phyloP scores from a whole-genome alignment of 768 basidiomycete genomes.

The Leccinum truebloodii region DNA sequence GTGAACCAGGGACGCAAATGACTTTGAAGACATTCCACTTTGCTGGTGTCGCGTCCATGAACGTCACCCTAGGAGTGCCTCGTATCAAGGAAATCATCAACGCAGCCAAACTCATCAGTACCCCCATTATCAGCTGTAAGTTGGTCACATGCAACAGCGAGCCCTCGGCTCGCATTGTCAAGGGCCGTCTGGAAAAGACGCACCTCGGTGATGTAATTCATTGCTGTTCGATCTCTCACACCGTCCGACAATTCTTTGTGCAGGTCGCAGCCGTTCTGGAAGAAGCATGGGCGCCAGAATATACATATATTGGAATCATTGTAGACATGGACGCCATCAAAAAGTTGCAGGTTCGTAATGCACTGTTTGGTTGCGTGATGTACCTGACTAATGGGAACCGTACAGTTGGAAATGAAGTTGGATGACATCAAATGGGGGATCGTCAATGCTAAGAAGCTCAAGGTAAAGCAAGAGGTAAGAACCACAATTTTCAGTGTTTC shows the following conservation, averaged over 20 bases:
- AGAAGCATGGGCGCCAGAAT: conserved; percentile 93
- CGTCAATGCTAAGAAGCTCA: conserved; percentile 82
- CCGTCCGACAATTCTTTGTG: not conserved
- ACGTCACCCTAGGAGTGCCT: conserved; percentile 98
- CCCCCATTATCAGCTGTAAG: conserved; percentile 97
- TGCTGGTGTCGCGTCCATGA: conserved; percentile 99
- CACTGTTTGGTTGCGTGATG: not conserved
- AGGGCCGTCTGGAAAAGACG: conserved; percentile 94
- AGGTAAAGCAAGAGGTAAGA: conserved; percentile 82
- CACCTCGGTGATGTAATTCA: conserved; percentile 82
- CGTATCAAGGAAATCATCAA: conserved; percentile 99
- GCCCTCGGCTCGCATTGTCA: conserved; percentile 96
- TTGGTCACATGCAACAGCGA: conserved; percentile 84
- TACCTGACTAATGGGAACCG: not conserved
- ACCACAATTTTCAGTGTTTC: not conserved
- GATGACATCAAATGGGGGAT: conserved; percentile 95
- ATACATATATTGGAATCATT: conserved; percentile 92
- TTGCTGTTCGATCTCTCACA: not conserved
- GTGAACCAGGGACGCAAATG: conserved; percentile 99
- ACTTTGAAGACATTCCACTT: conserved; percentile 99
- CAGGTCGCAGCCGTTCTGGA: conserved; percentile 92
- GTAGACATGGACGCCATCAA: conserved; percentile 86
- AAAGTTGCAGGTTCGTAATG: conserved; percentile 69
- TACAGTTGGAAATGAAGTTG: conserved; percentile 85
- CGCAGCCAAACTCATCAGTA: conserved; percentile 95